These are phyloP conservation scores for Fonsecaea monophora DNA, from an alignment of 2,329 filamentous ascomycete species.

Conservation along the genomic window DNA sequence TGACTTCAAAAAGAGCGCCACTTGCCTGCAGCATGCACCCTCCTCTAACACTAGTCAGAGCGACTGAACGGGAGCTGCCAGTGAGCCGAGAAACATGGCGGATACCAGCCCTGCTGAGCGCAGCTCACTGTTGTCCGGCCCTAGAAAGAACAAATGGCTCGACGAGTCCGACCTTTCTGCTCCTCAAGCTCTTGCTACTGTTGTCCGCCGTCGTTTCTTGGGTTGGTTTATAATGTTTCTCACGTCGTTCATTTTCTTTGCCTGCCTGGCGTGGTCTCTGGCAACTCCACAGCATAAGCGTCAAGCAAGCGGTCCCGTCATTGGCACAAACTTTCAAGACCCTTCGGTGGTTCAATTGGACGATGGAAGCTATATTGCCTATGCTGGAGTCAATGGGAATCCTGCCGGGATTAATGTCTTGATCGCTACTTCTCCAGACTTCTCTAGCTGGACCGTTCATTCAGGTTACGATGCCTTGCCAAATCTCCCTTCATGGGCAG, in stretches of 20 bases:
- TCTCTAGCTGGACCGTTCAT: slow-evolving; percentile 56
- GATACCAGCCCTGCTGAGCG: slow-evolving; percentile 6
- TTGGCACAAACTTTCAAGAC: slow-evolving; percentile 60
- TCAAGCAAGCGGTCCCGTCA: slow-evolving; percentile 34
- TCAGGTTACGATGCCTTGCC: slow-evolving; percentile 62
- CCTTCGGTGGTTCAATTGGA: slow-evolving; percentile 58
- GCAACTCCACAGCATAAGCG: slow-evolving; percentile 27
- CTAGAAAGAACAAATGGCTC: slow-evolving; percentile 27
- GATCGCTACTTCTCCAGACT: slow-evolving; percentile 58
- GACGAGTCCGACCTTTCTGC: slow-evolving; percentile 15
- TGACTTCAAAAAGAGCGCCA: slow-evolving; percentile 12
- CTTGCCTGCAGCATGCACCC: slow-evolving; percentile 11
- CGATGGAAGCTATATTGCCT: slow-evolving; percentile 60
- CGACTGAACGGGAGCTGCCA: slow-evolving; percentile 3
- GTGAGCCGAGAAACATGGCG: slow-evolving; percentile 12
- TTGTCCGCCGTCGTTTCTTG: slow-evolving; percentile 17
- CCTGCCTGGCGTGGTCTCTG: slow-evolving; percentile 23
- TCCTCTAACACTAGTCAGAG: slow-evolving; percentile 6
- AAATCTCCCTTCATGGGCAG: slow-evolving; percentile 57
- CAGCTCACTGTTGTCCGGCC: slow-evolving; percentile 22
- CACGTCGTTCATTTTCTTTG: slow-evolving; percentile 26
- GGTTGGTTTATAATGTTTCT: slow-evolving; percentile 24
- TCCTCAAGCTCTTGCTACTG: slow-evolving; percentile 7
- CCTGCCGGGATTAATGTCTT: slow-evolving; percentile 58
- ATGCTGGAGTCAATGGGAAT: slow-evolving; percentile 48